Evolutionary conservation across 495 filamentous ascomycete genomes (phyloP).

Genomic region (Aspergillus panamensis): DNA sequence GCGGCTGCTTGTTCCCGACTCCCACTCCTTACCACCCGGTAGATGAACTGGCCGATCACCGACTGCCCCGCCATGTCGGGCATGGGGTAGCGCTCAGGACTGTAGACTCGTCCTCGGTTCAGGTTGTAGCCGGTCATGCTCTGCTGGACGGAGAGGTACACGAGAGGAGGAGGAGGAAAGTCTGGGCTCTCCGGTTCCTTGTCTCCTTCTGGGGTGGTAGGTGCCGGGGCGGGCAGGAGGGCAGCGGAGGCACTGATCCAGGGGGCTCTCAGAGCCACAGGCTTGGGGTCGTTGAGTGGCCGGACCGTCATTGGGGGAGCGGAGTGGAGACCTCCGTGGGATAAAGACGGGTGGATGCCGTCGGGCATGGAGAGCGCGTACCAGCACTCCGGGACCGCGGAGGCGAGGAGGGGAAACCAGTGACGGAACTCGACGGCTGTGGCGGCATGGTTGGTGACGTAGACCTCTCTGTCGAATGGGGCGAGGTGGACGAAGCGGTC

Average conservation of each 20-base stretch:
- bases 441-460: conserved; percentile 1
- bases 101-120: background rate
- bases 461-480: background rate
- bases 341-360: background rate
- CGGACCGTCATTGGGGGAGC: background rate
- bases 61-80: background rate
- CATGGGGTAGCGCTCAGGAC: background rate
- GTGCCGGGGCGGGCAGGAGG: background rate
- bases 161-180: background rate
- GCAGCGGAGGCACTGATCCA: background rate
- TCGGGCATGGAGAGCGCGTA: background rate
- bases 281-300: background rate
- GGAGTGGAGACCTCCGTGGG: background rate
- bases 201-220: background rate
- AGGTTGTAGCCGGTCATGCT: background rate
- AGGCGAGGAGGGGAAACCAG: conserved; percentile 5
- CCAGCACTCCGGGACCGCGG: conserved; percentile 1
- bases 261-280: background rate
- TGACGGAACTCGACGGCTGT: conserved; percentile 1
- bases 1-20: conserved; percentile 7
- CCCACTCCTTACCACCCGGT: conserved; percentile 5
- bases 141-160: conserved; percentile 9
- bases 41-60: background rate
- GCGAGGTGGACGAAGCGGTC: background rate
- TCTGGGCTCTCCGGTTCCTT: background rate